phyloP scores from a whole-genome alignment of 768 basidiomycete genomes.

The Auricularia cornea region DNA sequence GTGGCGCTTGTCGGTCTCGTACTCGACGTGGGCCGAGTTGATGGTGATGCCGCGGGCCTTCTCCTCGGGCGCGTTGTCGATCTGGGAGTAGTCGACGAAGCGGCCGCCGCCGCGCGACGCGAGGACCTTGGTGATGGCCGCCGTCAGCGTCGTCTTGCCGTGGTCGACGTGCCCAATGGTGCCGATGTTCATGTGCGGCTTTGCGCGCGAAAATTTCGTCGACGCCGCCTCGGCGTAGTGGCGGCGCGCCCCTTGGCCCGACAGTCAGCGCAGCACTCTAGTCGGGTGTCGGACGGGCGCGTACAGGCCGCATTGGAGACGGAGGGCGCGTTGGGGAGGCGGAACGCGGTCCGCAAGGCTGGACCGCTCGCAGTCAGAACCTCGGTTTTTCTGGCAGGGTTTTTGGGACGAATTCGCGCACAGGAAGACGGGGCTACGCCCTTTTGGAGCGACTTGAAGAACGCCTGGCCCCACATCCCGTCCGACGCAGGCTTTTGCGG shows the following conservation, averaged over 20 bases:
- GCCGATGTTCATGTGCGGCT: constrained; percentile 93
- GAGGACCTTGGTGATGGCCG: constrained; percentile 91
- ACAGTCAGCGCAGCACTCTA: neutral
- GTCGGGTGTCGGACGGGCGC: neutral
- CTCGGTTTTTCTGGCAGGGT: too few species aligned
- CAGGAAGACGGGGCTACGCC: neutral
- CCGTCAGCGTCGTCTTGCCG: constrained; percentile 95
- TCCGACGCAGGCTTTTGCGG: too few species aligned
- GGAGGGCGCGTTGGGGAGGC: neutral
- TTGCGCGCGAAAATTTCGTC: constrained; percentile 56
- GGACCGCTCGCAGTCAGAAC: neutral
- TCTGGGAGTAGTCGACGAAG: constrained; percentile 94
- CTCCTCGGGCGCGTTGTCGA: constrained; percentile 99
- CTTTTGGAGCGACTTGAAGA: neutral
- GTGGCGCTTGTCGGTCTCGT: constrained; percentile 82
- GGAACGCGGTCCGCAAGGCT: constrained; percentile 8
- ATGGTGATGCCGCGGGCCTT: constrained; percentile 99
- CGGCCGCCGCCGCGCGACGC: constrained; percentile 61
- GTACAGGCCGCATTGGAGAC: neutral
- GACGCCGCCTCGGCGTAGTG: constrained; percentile 61
- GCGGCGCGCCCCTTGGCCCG: constrained; percentile 40
- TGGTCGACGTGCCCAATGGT: constrained; percentile 98
- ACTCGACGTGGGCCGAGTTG: constrained; percentile 97
- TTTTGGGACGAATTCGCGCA: neutral
- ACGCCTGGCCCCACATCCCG: neutral